Conservation (phyloP, 352 stramenopile genomes). For the Pythium scleroteichum region DNA sequence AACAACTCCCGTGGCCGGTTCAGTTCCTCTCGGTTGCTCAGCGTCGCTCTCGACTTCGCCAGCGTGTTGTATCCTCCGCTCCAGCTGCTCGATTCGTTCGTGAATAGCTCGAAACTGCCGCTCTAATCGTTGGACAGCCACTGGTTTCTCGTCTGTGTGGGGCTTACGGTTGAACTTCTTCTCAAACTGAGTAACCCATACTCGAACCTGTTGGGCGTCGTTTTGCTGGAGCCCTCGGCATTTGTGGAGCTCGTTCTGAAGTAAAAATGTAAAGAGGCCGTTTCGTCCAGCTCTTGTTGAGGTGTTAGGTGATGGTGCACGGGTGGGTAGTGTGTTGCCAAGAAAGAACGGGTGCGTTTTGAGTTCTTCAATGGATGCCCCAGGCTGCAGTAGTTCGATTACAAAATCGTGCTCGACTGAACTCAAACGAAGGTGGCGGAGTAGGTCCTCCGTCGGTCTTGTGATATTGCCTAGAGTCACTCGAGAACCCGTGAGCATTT, state of each 20-base stretch:
- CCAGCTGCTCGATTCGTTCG: conserved; percentile 44
- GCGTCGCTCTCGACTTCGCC: conserved; percentile 8
- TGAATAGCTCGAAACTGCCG: conserved; percentile 34
- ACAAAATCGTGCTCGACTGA: conserved; percentile 39
- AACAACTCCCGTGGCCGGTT: too few species aligned
- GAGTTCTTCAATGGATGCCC: conserved; percentile 15
- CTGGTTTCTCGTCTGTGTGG: conserved; percentile 33
- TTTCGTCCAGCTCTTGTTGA: conserved; percentile 27
- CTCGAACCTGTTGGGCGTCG: conserved; percentile 43
- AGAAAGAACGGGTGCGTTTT: conserved; percentile 25
- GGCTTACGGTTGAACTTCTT: conserved; percentile 53
- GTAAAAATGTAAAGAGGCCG: conserved; percentile 35
- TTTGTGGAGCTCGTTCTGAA: conserved; percentile 43
- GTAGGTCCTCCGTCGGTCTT: conserved; percentile 28
- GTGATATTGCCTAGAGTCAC: conserved; percentile 35
- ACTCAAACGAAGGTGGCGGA: conserved; percentile 25
- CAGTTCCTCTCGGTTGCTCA: background rate
- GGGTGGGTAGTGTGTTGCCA: conserved; percentile 11
- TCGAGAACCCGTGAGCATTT: conserved; percentile 57
- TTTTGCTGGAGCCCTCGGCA: conserved; percentile 39
- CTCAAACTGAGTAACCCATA: conserved; percentile 58
- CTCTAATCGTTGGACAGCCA: conserved; percentile 40
- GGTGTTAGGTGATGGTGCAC: too few species aligned
- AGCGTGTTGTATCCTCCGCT: conserved; percentile 10
- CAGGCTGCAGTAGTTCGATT: conserved; percentile 28